Evolutionary conservation across 768 basidiomycete species (phyloP), one percentile per base, ranked within the genome.

Genomic region (Cystofilobasidium macerans): DNA sequence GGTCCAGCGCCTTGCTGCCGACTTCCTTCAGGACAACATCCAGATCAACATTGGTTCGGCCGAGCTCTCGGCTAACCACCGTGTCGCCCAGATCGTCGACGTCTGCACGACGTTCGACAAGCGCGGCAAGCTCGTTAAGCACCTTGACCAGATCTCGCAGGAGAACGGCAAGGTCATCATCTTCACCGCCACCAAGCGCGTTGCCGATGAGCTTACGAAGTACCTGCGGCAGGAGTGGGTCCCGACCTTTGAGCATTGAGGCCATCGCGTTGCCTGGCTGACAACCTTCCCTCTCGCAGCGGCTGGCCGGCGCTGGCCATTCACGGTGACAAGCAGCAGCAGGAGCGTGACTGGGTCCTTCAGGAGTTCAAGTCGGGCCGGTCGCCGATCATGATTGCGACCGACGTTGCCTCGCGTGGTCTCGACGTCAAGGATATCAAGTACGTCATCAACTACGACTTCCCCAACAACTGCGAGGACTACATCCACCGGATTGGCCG

Each of bases 241-340:
- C 48, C 48, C n/a, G 5, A 5, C 16, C 6, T 26, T 51, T n/a
- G n/a, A n/a, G n/a, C n/a, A n/a, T n/a, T n/a, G n/a, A n/a, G n/a
- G n/a, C n/a, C n/a, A n/a, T n/a, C n/a, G n/a, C n/a, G n/a, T n/a
- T n/a, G n/a, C n/a, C n/a, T n/a, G n/a, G n/a, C n/a, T n/a, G n/a
- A n/a, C n/a, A n/a, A n/a, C 24, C 48, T 9, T 6, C 48, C 24
- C 48, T 12, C 28, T 20, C 48, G 3, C 48, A 51, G 48, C 73
- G 95, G 95, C 18, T 99, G 95, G 95, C 95, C 95, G n/a, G 95
- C 95, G 18, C 80, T 99, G 42, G 94, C 95, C 62, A 99, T 99
- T 73, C 95, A 99, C 74, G 95, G 95, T 73, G 95, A 99, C 80
- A 99, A 99, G 78, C 92, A 92, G 80, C 91, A 95, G 88, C 93